Percentiles rank a stretch among this genome's conserved stretches.
These are phyloP conservation scores for Diplotaxis tenuifolia DNA, from an alignment of 345 rosid species.

Conservation along the genomic window DNA sequence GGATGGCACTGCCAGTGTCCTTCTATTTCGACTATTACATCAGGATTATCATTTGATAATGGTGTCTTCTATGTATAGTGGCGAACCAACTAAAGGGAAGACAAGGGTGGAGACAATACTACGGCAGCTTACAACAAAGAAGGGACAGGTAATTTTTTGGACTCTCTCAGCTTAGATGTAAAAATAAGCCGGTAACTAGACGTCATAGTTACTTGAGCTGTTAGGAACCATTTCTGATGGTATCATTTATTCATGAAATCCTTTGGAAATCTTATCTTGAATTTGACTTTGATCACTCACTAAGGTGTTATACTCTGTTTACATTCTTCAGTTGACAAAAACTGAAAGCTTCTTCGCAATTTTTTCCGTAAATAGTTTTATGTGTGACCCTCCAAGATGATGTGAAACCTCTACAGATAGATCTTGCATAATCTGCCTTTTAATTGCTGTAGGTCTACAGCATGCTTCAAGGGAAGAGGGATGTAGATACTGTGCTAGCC, in stretches of 20 bases:
- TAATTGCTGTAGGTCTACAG: slow-evolving; percentile 66
- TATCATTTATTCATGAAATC: background rate
- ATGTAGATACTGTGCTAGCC: slow-evolving; percentile 84
- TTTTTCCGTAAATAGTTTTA: background rate
- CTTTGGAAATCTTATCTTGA: background rate
- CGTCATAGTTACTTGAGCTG: background rate
- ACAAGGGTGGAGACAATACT: slow-evolving; percentile 81
- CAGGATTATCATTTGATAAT: slow-evolving; percentile 8
- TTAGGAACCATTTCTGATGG: background rate
- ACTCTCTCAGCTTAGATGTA: slow-evolving; percentile 2
- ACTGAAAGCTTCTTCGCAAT: background rate
- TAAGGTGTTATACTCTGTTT: background rate
- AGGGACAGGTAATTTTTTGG: slow-evolving; percentile 73
- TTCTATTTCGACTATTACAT: background rate
- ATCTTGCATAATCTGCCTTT: slow-evolving; percentile 9
- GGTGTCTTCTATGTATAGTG: slow-evolving; percentile 50
- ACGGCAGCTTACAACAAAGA: slow-evolving; percentile 89
- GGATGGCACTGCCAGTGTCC: background rate
- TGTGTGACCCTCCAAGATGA: slow-evolving; percentile 2
- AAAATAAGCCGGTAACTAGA: background rate
- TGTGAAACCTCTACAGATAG: slow-evolving; percentile 1
- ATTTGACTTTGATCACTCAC: background rate
- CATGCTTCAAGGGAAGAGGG: slow-evolving; percentile 93
- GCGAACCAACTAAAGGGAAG: slow-evolving; percentile 89
- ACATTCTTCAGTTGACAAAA: background rate